These are phyloP conservation scores for Heliophila coronopifolia DNA, from an alignment of 441 rosid genomes.

Conservation along the genomic window DNA sequence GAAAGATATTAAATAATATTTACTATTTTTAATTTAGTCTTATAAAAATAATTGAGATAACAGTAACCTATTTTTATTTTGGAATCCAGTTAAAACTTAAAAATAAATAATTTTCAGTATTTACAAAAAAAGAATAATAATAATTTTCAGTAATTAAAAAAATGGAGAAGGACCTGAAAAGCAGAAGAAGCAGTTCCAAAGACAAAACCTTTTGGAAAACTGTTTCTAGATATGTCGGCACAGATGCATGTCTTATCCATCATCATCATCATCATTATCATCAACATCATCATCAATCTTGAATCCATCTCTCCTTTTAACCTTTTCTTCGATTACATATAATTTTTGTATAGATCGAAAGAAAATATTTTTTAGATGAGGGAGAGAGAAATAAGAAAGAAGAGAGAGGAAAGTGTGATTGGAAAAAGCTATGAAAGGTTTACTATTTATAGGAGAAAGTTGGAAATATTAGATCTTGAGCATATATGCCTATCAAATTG, in stretches of 20 bases:
- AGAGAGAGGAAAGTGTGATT: neutral
- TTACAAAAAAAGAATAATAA: neutral
- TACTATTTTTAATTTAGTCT: no score
- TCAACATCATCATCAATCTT: conserved; percentile 7
- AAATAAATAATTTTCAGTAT: no score
- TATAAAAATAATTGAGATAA: no score
- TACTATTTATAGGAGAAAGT: conserved; percentile 17
- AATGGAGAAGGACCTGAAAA: conserved; percentile 53
- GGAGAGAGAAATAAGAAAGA: neutral
- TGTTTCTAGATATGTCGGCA: conserved; percentile 49
- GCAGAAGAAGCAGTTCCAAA: conserved; percentile 95
- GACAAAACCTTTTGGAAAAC: conserved; percentile 75
- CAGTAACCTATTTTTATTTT: no score
- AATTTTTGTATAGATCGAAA: neutral
- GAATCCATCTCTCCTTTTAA: conserved; percentile 3
- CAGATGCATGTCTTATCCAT: conserved; percentile 31
- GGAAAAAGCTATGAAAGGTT: neutral
- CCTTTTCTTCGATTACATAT: conserved; percentile 1
- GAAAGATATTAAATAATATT: no score
- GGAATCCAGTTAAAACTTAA: no score
- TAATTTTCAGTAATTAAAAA: no score
- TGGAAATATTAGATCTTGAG: neutral
- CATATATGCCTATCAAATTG: neutral
- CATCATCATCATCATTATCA: conserved; percentile 11
- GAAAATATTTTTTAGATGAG: neutral